Evolutionary conservation across 495 filamentous ascomycete genomes (phyloP), one percentile per base, ranked within the genome.

Genomic region (Saxispiralis lemnorum): DNA sequence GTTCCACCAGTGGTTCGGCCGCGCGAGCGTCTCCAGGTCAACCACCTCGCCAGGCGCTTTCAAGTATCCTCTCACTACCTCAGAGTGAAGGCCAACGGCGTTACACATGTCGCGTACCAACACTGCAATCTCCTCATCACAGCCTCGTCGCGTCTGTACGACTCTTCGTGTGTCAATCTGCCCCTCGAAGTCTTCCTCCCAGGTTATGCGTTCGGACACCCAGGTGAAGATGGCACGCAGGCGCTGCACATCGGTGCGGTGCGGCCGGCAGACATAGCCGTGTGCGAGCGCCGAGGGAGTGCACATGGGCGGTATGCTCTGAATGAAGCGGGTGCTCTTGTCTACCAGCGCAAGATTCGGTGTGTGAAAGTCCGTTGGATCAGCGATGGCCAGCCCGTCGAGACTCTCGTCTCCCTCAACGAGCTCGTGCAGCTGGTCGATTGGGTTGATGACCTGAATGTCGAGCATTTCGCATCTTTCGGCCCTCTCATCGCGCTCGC

Each of bases 1-100:
- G 54, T 99, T 99, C 89, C 89, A 99, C 81, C 83, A 95, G 66
- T 99, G 89, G 51, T 99, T 99, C 7, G 88, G 73, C 31, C 79
- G 75, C 24, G 75, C 78, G 43, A 81, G 73, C 12, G 78, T 71
- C 38, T 78, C 79, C 18, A 82, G 61, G 30, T 95, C 87, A 13
- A 84, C 68, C 1, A 74, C 59, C 51, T 95, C 88, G 1, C 88
- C 89, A 0, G 92, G 92, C 9, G 72, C 63, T 56, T 96, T 99
- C 24, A 99, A 75, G 53, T 82, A 95, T 6, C 89, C 89, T 43
- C 75, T 70, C 35, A 96, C 74, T 7, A 84, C 66, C 46, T 95
- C 86, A 20, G 80, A 76, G 49, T 85, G 79, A 33, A 99, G 67
- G 1, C 89, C 88, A 46, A 94, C 80, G 1, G 92, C 83, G 0